Evolutionary conservation across 768 basidiomycete species (phyloP).

Genomic region (Russula earlei): DNA sequence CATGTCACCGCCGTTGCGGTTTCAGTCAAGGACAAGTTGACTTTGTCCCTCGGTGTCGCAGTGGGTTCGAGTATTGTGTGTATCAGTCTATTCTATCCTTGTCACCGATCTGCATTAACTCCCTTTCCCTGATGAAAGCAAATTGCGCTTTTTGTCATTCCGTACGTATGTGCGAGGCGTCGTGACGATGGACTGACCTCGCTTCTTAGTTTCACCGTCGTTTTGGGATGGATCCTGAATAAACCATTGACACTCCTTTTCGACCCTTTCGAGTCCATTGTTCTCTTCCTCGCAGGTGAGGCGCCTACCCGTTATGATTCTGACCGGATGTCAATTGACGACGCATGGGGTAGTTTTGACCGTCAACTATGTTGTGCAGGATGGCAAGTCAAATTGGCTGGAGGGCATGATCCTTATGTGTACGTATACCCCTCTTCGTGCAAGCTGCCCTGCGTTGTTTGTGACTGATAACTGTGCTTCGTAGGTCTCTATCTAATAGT

Average conservation of each 20-base stretch:
- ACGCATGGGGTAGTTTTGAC: slow-evolving; percentile 31
- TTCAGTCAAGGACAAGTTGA: slow-evolving; percentile 82
- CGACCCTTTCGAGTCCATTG: slow-evolving; percentile 80
- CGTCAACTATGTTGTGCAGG: slow-evolving; percentile 77
- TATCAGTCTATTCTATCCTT: slow-evolving; percentile 12
- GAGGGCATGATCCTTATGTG: slow-evolving; percentile 70
- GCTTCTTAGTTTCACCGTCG: slow-evolving; percentile 51
- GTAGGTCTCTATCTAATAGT: slow-evolving; percentile 66
- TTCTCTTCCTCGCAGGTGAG: slow-evolving; percentile 30
- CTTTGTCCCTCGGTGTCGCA: slow-evolving; percentile 82
- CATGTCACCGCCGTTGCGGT: slow-evolving; percentile 89
- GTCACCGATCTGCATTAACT: background rate
- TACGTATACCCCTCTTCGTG: slow-evolving; percentile 27
- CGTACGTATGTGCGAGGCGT: slow-evolving; percentile 36
- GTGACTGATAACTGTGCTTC: slow-evolving; percentile 5
- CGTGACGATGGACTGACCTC: background rate
- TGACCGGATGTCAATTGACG: background rate
- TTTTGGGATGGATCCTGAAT: slow-evolving; percentile 70
- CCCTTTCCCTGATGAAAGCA: slow-evolving; percentile 37
- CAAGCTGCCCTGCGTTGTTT: background rate
- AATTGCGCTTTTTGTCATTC: slow-evolving; percentile 79
- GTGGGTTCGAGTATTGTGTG: slow-evolving; percentile 76
- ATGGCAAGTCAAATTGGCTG: slow-evolving; percentile 86
- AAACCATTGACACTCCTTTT: slow-evolving; percentile 77
- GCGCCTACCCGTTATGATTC: background rate